phyloP scores from a whole-genome alignment of 2,329 filamentous ascomycete species.

The Aspergillus sp. region DNA sequence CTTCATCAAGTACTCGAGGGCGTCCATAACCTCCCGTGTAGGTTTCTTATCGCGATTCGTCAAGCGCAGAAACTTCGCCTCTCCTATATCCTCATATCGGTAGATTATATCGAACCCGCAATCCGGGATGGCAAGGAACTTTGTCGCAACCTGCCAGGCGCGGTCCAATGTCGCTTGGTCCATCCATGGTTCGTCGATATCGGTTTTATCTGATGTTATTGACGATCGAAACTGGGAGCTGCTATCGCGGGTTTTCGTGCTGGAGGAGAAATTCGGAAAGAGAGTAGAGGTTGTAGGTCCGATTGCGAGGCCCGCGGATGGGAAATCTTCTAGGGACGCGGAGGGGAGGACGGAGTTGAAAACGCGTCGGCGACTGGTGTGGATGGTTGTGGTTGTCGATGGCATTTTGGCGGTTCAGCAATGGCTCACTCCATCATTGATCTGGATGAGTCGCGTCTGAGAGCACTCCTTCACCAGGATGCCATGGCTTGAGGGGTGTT shows the following conservation, averaged over 20 bases:
- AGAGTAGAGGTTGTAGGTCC: conserved; percentile 14
- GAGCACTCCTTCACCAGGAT: neutral
- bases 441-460: neutral
- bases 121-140: conserved; percentile 42
- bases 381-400: conserved; percentile 14
- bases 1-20: conserved; percentile 35
- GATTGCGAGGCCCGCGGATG: conserved; percentile 30
- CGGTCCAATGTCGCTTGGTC: conserved; percentile 41
- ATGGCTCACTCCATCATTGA: neutral
- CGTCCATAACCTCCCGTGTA: conserved; percentile 32
- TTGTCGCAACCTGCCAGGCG: conserved; percentile 45
- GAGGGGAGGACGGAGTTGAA: conserved; percentile 48
- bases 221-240: conserved; percentile 5
- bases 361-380: conserved; percentile 38
- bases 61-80: conserved; percentile 29
- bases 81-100: conserved; percentile 26
- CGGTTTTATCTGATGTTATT: conserved; percentile 7
- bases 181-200: conserved; percentile 18
- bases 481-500: neutral
- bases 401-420: conserved; percentile 24
- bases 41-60: conserved; percentile 34
- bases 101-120: conserved; percentile 34
- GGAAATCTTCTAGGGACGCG: conserved; percentile 36
- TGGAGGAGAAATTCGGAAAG: neutral
- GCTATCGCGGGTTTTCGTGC: conserved; percentile 14